Evolutionary conservation across 2,329 filamentous ascomycete species (phyloP).

Genomic region (Colletotrichum cereale): DNA sequence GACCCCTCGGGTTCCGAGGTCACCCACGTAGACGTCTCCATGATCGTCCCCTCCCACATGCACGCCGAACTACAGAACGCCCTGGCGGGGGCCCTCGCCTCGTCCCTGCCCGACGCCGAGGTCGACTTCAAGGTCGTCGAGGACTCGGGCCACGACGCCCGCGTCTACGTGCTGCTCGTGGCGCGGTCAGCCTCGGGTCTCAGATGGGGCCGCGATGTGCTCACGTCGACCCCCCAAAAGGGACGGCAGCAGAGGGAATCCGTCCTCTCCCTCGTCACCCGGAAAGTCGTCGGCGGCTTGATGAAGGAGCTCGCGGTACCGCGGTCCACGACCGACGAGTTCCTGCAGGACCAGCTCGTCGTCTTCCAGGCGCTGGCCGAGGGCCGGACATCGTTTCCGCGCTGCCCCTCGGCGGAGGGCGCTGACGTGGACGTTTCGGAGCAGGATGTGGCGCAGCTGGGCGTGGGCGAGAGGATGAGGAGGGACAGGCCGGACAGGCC

Average conservation of each 20-base stretch:
- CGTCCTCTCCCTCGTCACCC: conserved; percentile 56
- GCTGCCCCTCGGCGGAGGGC: conserved; percentile 29
- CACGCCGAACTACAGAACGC: conserved; percentile 56
- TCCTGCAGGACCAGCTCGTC: conserved; percentile 72
- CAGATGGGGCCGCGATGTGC: conserved; percentile 63
- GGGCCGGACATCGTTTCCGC: conserved; percentile 62
- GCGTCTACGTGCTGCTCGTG: conserved; percentile 70
- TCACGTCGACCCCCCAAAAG: conserved; percentile 58
- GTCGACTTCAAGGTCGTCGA: conserved; percentile 61
- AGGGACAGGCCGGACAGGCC: conserved; percentile 62
- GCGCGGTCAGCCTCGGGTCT: conserved; percentile 59
- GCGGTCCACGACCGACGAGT: conserved; percentile 59
- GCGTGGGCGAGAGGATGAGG: conserved; percentile 47
- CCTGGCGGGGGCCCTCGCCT: conserved; percentile 55
- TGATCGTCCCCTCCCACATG: conserved; percentile 62
- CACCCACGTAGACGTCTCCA: conserved; percentile 62
- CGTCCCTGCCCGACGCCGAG: conserved; percentile 58
- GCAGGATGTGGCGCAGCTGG: conserved; percentile 48
- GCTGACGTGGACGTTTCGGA: conserved; percentile 42
- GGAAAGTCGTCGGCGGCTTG: conserved; percentile 60
- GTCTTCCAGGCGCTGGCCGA: conserved; percentile 70
- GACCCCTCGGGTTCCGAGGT: conserved; percentile 50
- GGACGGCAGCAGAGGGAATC: conserved; percentile 46
- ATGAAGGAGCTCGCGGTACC: conserved; percentile 55
- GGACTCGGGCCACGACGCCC: conserved; percentile 63